These are phyloP conservation scores for Lachnellula willkommii DNA, from an alignment of 2,329 filamentous ascomycete species.

Conservation along the genomic window DNA sequence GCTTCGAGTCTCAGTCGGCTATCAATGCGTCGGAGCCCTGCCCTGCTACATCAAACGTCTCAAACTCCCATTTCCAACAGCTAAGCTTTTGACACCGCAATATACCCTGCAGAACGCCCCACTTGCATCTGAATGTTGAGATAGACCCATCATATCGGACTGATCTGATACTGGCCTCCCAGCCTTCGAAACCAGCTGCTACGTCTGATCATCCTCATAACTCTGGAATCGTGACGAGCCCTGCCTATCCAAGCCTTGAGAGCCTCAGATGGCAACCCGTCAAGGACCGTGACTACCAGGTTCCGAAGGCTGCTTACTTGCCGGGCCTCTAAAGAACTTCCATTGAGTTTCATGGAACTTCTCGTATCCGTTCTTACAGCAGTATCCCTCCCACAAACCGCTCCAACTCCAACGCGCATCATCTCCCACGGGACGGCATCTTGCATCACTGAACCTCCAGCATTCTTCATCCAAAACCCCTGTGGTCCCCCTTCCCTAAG, in stretches of 20 bases:
- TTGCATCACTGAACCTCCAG: constrained; percentile 15
- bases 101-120: constrained; percentile 14
- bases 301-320: constrained; percentile 5
- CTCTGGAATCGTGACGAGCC: constrained; percentile 27
- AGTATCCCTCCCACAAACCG: constrained; percentile 16
- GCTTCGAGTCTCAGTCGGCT: constrained; percentile 7
- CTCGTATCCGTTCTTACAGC: constrained; percentile 19
- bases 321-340: constrained; percentile 7
- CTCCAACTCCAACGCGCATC: constrained; percentile 17
- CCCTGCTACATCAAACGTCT: constrained; percentile 24
- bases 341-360: constrained; percentile 25
- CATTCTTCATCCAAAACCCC: constrained; percentile 28
- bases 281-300: constrained; percentile 15
- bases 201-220: constrained; percentile 40
- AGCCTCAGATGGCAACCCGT: constrained; percentile 30
- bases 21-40: constrained; percentile 18
- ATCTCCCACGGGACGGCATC: neutral
- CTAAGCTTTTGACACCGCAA: constrained; percentile 19
- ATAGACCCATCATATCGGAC: constrained; percentile 10
- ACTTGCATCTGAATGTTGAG: constrained; percentile 15
- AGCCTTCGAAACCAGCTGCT: constrained; percentile 40
- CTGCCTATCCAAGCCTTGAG: constrained; percentile 17
- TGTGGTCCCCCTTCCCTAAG: constrained; percentile 32
- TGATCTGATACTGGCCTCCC: constrained; percentile 22
- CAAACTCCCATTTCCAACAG: constrained; percentile 12